A percentile compares a stretch with the other conserved stretches of the same genome.
phyloP scores from a whole-genome alignment of 176 grass and related monocot genomes.

The Cocos nucifera region DNA sequence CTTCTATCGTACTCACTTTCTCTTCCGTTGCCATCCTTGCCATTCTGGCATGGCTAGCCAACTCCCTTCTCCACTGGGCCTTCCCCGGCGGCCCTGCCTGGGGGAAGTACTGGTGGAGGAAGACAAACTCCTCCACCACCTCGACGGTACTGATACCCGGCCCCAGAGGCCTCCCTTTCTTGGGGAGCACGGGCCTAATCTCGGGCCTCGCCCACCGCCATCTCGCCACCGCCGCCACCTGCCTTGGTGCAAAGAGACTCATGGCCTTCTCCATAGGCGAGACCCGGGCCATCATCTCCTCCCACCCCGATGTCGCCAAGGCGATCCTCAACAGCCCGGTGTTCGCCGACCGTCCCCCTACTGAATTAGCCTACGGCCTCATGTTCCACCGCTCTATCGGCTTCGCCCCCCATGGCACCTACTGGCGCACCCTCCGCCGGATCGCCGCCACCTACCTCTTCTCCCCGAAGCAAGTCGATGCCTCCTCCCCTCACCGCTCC shows the following conservation, averaged over 20 bases:
- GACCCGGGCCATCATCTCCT: slow-evolving; percentile 53
- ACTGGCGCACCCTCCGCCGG: slow-evolving; percentile 61
- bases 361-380: slow-evolving; percentile 77
- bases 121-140: background rate
- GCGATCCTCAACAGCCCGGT: slow-evolving; percentile 61
- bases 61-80: slow-evolving; percentile 51
- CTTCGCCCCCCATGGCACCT: slow-evolving; percentile 67
- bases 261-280: slow-evolving; percentile 78
- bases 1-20: background rate
- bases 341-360: slow-evolving; percentile 55
- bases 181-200: slow-evolving; percentile 85
- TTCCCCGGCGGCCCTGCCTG: slow-evolving; percentile 61
- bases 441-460: slow-evolving; percentile 54
- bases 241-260: slow-evolving; percentile 47
- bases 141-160: slow-evolving; percentile 14
- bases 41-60: slow-evolving; percentile 3
- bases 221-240: slow-evolving; percentile 29
- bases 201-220: slow-evolving; percentile 58
- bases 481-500: slow-evolving; percentile 49
- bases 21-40: background rate
- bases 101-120: slow-evolving; percentile 48
- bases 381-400: slow-evolving; percentile 91
- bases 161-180: slow-evolving; percentile 48
- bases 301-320: slow-evolving; percentile 77
- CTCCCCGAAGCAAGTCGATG: slow-evolving; percentile 54